Base-by-base conservation (phyloP, 257 asterid genomes). In the Gynochthodes officinalis region DNA sequence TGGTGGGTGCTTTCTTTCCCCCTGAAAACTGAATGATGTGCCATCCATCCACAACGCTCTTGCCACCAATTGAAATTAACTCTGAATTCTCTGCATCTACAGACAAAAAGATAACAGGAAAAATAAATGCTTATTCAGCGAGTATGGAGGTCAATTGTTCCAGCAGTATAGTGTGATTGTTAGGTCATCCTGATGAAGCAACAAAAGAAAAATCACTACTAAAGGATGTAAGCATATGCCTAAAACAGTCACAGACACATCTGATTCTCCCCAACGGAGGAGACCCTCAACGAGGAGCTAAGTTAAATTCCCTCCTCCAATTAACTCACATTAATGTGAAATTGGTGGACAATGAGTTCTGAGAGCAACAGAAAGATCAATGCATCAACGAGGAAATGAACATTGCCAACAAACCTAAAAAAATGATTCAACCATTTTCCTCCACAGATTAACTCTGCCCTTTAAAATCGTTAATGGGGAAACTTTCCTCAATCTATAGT, bases 21-120 rank as follows among this genome's bases (percentile, higher is more conserved):
- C 98, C 97, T 0, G 97, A 82, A 76, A 88, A 93, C 74, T 91
- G 96, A 71, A 93, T 86, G 25, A 74, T 80, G 65, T 93, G 98
- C 98, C 97, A 93, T 75, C 96, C 97, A 4, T 91, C 88, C 12
- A 52, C 78, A 5, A 84, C 65, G 55, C 75, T 83, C 86, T 89
- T 93, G 69, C 88, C 85, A 7, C 92, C 89, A 0, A 79, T 73
- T 10, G 96, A 54, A 63, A 93, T 80, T 74, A 89, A 75, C 78
- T 86, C 96, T 0, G 74, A 73, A 72, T 71, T 80, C 4, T 76
- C 91, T 27, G 89, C 81, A 52, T 90, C 61, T 21, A n/a, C 12
- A 14, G 48, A 39, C 33, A 57, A 55, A 65, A 75, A 57, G 10
- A 40, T 28, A 11, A 53, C 33, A 35, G 37, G 52, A 35, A 69